These are phyloP conservation scores for Acidiella bohemica DNA, from an alignment of 495 filamentous ascomycete genomes.

Conservation along the genomic window DNA sequence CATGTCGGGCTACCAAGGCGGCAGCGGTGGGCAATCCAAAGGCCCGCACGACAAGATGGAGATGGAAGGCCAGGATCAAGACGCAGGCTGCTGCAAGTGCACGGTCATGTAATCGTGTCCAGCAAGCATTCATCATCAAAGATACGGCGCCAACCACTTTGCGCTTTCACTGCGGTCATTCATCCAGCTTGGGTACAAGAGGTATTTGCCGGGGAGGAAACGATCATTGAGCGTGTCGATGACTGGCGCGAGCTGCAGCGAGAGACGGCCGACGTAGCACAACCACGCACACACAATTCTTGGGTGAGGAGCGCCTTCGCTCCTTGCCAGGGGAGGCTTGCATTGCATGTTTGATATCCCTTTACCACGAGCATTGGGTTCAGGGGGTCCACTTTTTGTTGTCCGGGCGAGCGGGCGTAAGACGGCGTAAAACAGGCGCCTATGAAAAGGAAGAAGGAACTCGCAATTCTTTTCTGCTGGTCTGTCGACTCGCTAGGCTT, in stretches of 20 bases:
- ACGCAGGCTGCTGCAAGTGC: conserved; percentile 77
- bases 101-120: conserved; percentile 88
- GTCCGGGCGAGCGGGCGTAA: conserved; percentile 3
- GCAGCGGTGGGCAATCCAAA: conserved; percentile 41
- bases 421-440: no score
- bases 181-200: no score
- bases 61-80: conserved; percentile 51
- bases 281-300: no score
- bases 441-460: background rate
- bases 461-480: background rate
- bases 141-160: no score
- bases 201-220: no score
- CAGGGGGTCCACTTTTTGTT: no score
- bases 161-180: no score
- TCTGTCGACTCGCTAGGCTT: conserved; percentile 1
- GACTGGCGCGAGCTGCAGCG: no score
- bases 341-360: conserved; percentile 8
- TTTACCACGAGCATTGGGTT: conserved; percentile 3
- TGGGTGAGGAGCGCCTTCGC: no score
- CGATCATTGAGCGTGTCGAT: conserved; percentile 2
- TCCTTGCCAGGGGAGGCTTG: no score
- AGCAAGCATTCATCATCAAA: no score
- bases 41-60: conserved; percentile 62
- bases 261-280: no score
- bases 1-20: conserved; percentile 71